These are phyloP conservation scores for Arthroderma uncinatum DNA, from an alignment of 2,329 filamentous ascomycete genomes.

Conservation along the genomic window DNA sequence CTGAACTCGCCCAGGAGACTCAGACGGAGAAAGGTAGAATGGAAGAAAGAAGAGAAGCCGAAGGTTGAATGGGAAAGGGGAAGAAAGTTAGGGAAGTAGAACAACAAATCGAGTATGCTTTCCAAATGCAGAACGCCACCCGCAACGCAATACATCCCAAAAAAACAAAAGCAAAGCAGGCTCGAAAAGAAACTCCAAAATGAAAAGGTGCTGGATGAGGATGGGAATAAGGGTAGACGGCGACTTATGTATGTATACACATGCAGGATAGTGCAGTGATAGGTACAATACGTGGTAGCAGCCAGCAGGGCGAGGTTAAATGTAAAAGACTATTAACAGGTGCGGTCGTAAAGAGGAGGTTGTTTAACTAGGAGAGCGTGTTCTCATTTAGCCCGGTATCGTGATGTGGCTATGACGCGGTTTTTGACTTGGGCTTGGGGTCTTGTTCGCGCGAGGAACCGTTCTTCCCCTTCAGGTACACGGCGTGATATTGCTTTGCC, in stretches of 20 bases:
- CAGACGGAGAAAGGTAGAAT: neutral
- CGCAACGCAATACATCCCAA: slow-evolving; percentile 2
- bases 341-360: neutral
- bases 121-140: slow-evolving; percentile 8
- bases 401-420: neutral
- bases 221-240: neutral
- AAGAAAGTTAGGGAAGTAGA: neutral
- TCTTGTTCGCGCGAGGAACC: neutral
- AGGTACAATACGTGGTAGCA: neutral
- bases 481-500: slow-evolving; percentile 64
- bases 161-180: slow-evolving; percentile 1
- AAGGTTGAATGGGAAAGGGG: neutral
- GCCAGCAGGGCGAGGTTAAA: neutral
- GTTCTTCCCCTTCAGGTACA: slow-evolving; percentile 23
- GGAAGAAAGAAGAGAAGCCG: neutral
- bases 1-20: neutral
- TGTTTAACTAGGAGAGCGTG: neutral
- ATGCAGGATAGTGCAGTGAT: slow-evolving; percentile 2
- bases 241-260: slow-evolving; percentile 3
- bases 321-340: slow-evolving; percentile 2
- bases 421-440: neutral
- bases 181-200: slow-evolving; percentile 8
- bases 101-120: slow-evolving; percentile 4
- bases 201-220: neutral
- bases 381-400: neutral